Evolutionary conservation across 2,329 filamentous ascomycete species (phyloP), one percentile per base, ranked within the genome.

Genomic region (Aspergillus terreus): DNA sequence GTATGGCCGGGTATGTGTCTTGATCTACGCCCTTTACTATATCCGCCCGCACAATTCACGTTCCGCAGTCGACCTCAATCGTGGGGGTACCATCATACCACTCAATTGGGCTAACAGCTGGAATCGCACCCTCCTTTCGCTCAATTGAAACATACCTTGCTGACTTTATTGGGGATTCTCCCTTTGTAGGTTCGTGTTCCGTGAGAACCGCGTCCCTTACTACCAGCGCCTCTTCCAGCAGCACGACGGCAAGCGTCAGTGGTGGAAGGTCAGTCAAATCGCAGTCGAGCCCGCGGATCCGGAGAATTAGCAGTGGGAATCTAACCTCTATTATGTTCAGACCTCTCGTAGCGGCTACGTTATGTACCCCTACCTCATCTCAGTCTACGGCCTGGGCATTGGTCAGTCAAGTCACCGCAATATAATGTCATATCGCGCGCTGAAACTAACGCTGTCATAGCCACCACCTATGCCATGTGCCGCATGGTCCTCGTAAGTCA

Each of bases 141-240:
- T 42, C 15, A 42, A 19, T 42, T 23, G 11, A 4, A 21, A 17
- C 5, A 10, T 9, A 6, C 7, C 5, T 40, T 57, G 32, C 63
- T 71, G 52, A 70, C 36, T 46, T 7, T 17, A 15, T 9, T 4
- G 40, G 15, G n/a, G 7, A 19, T 35, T 32, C 27, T 38, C 19
- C 19, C 33, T 38, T 6, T 54, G 42, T 59, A 79, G 78, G 56
- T 77, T 76, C 60, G 67, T 87, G 66, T 78, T 79, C 78, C 84
- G 84, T 71, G 77, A 82, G 72, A 87, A 87, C 78, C 79, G 81
- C 63, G 85, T 87, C 58, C 82, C 84, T 48, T 73, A 81, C 62
- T 87, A 85, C 76, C 84, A 87, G 75, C 77, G 81, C 61, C 76
- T 85, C 45, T 84, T 83, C 76, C 84, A 87, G 74, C 78, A 75